Conservation (phyloP, 768 basidiomycete genomes). For the Paxillus ammoniavirescens region DNA sequence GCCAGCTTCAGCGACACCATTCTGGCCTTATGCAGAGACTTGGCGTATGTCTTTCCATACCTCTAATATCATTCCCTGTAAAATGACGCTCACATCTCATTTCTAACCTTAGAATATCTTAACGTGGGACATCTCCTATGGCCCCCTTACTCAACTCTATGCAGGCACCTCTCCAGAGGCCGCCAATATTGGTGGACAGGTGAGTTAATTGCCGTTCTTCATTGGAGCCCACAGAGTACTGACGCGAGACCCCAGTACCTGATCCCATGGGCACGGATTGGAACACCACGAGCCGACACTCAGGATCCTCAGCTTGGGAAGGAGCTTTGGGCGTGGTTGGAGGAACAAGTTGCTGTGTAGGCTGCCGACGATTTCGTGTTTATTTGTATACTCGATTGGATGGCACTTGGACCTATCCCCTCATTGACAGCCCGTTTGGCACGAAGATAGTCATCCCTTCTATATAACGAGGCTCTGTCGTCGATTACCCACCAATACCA, state of each 20-base stretch:
- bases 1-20: conserved; percentile 5
- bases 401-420: too few relatives aligned
- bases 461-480: too few relatives aligned
- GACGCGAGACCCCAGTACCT: conserved; percentile 31
- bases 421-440: too few relatives aligned
- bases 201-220: conserved; percentile 10
- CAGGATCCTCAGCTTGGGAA: conserved; percentile 32
- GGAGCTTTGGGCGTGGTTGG: conserved; percentile 42
- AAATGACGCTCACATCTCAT: background rate
- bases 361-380: background rate
- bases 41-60: background rate
- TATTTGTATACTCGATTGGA: too few relatives aligned
- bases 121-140: conserved; percentile 18
- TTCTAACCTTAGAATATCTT: conserved; percentile 7
- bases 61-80: too few relatives aligned
- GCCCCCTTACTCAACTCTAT: conserved; percentile 37
- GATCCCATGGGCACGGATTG: conserved; percentile 42
- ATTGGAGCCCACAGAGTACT: background rate
- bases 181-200: conserved; percentile 33
- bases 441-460: too few relatives aligned
- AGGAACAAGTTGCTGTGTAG: conserved; percentile 37
- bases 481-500: too few relatives aligned
- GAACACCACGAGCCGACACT: conserved; percentile 17
- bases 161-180: conserved; percentile 39
- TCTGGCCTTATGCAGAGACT: background rate